Percentiles rank a stretch among this genome's conserved stretches.
phyloP scores from a whole-genome alignment of 257 asterid species.

The Euphrasia confusa region DNA sequence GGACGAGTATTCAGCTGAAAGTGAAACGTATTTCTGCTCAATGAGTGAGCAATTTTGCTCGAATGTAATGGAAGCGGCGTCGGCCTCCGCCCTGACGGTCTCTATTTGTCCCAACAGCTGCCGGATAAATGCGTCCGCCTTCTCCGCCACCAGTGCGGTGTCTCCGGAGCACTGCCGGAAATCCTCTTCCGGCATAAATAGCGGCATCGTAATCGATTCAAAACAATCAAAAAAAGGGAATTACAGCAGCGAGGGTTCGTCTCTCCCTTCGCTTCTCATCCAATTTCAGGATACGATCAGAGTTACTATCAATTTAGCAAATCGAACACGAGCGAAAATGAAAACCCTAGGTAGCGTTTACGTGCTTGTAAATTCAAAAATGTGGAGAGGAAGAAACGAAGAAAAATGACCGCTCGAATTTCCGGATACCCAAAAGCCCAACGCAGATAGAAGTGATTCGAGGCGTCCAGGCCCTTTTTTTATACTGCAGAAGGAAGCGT shows the following conservation, averaged over 20 bases:
- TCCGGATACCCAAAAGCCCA: background rate
- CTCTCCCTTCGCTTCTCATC: background rate
- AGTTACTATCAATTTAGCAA: background rate
- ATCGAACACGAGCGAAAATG: background rate
- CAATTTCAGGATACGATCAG: background rate
- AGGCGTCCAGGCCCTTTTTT: background rate
- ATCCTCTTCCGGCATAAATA: conserved; percentile 78
- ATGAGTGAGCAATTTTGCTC: conserved; percentile 81
- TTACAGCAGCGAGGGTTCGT: background rate
- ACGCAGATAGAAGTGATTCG: background rate
- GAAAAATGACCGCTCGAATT: conserved; percentile 8
- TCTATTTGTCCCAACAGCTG: conserved; percentile 60
- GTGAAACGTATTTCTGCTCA: conserved; percentile 78
- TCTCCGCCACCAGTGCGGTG: conserved; percentile 54
- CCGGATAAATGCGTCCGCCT: conserved; percentile 77
- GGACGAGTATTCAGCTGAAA: conserved; percentile 47
- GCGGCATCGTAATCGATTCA: conserved; percentile 50
- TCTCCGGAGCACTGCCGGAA: conserved; percentile 55
- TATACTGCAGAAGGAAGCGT: background rate
- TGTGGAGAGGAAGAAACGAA: background rate
- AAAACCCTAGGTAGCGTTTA: background rate
- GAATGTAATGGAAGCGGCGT: conserved; percentile 78
- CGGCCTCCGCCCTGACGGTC: conserved; percentile 78
- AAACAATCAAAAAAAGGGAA: background rate
- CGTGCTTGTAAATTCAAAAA: background rate